Percentiles rank a stretch among this genome's conserved stretches.
Evolutionary conservation across 1,284 basidiomycete genomes (phyloP).

Genomic region (Ceratobasidium sp.): DNA sequence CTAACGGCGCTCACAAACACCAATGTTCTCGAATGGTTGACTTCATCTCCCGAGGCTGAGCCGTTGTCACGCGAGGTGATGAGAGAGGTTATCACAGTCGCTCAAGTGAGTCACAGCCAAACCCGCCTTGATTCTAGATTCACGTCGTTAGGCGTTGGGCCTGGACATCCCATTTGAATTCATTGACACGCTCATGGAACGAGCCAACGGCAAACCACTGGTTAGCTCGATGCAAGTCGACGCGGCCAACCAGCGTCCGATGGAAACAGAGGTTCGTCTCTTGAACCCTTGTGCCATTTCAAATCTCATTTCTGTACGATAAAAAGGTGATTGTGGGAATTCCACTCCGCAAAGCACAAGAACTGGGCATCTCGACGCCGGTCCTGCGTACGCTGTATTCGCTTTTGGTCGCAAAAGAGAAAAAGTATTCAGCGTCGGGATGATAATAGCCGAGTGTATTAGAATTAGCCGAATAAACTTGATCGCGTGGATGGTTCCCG

Average conservation of each 20-base stretch:
- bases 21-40: conserved; percentile 33
- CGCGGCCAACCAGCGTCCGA: conserved; percentile 28
- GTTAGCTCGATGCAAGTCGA: conserved; percentile 40
- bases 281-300: neutral
- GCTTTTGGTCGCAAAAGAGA: conserved; percentile 35
- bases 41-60: conserved; percentile 38
- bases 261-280: conserved; percentile 39
- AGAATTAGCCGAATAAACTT: conserved; percentile 23
- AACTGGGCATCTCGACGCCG: conserved; percentile 36
- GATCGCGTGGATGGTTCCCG: conserved; percentile 15
- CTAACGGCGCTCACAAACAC: conserved; percentile 37
- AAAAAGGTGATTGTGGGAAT: conserved; percentile 38
- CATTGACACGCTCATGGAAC: conserved; percentile 24
- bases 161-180: conserved; percentile 31
- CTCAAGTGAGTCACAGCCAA: conserved; percentile 6
- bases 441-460: neutral
- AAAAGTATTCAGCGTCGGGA: conserved; percentile 11
- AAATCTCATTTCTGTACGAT: neutral
- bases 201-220: conserved; percentile 20
- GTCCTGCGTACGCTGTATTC: conserved; percentile 32
- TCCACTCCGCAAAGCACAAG: conserved; percentile 37
- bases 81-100: conserved; percentile 40
- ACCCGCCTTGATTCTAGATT: neutral
- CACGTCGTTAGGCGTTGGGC: conserved; percentile 11
- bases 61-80: conserved; percentile 32